Percentiles rank a stretch among this genome's conserved stretches.
These are phyloP conservation scores for Torulaspora delbrueckii DNA, from an alignment of 805 yeast genomes.

Conservation along the genomic window DNA sequence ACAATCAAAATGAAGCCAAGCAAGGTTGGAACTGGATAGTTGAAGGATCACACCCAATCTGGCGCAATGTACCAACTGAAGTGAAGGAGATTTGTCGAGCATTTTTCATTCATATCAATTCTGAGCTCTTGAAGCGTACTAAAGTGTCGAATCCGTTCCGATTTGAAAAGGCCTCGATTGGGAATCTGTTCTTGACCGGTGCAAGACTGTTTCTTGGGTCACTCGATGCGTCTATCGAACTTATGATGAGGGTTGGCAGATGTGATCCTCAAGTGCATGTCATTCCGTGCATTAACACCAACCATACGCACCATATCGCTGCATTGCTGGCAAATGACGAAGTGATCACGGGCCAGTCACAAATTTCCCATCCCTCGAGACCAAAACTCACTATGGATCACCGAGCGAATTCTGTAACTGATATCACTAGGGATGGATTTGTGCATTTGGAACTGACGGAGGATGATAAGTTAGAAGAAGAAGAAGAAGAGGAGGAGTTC, in stretches of 20 bases:
- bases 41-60: conserved; percentile 68
- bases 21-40: conserved; percentile 72
- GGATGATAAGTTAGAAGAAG: conserved; percentile 32
- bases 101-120: conserved; percentile 72
- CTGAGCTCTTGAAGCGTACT: conserved; percentile 64
- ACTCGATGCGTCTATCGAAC: conserved; percentile 75
- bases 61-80: conserved; percentile 57
- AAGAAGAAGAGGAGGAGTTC: conserved; percentile 58
- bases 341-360: conserved; percentile 84
- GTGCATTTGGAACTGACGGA: conserved; percentile 13
- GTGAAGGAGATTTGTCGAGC: conserved; percentile 69
- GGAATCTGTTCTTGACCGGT: conserved; percentile 80
- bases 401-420: conserved; percentile 16
- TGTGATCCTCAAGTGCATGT: conserved; percentile 48
- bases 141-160: conserved; percentile 46
- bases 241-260: conserved; percentile 53
- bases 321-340: conserved; percentile 67
- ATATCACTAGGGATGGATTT: conserved; percentile 11
- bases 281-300: conserved; percentile 78
- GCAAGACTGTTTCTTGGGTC: conserved; percentile 78
- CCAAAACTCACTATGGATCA: conserved; percentile 12
- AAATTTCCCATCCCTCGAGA: conserved; percentile 76
- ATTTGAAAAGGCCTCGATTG: conserved; percentile 75
- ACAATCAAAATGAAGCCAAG: conserved; percentile 46
- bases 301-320: conserved; percentile 79